These are phyloP conservation scores for Jatropha podagrica DNA, from an alignment of 441 rosid genomes.

Conservation along the genomic window DNA sequence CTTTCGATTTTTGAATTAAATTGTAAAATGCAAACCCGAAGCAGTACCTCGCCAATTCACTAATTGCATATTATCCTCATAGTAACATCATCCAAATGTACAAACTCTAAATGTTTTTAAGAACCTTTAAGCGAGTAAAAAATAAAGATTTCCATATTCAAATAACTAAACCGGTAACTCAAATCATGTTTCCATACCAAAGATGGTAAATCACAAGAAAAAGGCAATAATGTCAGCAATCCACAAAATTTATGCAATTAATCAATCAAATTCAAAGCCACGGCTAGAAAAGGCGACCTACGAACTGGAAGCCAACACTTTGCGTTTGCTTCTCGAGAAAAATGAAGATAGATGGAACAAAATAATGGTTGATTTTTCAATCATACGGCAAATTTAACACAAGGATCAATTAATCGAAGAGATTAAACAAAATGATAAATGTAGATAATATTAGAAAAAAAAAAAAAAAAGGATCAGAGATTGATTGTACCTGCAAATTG, in stretches of 20 bases:
- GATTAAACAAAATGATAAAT: neutral
- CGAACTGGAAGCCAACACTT: neutral
- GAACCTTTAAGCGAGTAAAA: neutral
- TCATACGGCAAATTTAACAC: neutral
- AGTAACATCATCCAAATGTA: neutral
- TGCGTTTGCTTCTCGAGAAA: neutral
- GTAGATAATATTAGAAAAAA: neutral
- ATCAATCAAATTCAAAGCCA: neutral
- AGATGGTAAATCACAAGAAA: neutral
- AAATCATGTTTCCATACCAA: neutral
- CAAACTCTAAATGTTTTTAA: neutral
- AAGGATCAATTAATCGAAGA: neutral
- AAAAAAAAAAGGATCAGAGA: neutral
- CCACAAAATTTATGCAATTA: neutral
- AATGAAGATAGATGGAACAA: neutral
- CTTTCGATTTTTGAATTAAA: neutral
- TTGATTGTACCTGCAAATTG: slow-evolving; percentile 21
- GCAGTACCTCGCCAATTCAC: neutral
- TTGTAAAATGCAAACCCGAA: neutral
- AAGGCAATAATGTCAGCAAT: neutral
- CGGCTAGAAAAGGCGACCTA: neutral
- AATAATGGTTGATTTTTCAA: neutral
- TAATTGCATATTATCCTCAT: neutral
- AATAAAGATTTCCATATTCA: neutral
- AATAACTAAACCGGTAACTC: neutral